Conservation (phyloP, 305 asterid genomes). For the Rubia peregrina region DNA sequence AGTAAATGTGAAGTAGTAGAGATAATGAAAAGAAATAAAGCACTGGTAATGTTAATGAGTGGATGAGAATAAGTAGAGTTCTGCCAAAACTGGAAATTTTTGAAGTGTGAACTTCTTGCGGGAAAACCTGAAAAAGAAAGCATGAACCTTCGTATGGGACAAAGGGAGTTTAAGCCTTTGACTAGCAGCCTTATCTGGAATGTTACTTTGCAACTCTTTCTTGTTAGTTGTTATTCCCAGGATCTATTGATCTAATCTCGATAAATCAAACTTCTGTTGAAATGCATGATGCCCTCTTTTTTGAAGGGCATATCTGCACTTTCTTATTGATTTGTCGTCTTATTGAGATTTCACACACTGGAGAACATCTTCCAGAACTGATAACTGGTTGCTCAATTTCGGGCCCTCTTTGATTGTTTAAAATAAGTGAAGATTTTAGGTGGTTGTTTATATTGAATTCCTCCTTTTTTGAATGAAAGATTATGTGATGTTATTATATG, state of each 20-base stretch:
- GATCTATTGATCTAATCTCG: background rate
- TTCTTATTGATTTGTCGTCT: background rate
- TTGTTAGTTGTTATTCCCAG: background rate
- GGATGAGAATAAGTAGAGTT: no score
- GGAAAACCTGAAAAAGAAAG: background rate
- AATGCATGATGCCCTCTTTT: background rate
- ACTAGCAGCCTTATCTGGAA: background rate
- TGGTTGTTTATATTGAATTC: background rate
- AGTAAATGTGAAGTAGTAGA: background rate
- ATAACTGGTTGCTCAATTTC: no score
- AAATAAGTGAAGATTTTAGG: background rate
- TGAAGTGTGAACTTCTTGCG: background rate
- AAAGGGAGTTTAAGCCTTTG: background rate
- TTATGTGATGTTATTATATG: conserved; percentile 1
- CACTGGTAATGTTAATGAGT: background rate
- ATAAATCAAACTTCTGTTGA: background rate
- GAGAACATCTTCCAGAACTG: background rate
- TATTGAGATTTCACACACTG: no score
- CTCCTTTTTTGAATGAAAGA: background rate
- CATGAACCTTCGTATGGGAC: background rate
- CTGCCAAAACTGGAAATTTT: no score
- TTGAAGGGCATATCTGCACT: background rate
- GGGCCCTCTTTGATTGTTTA: background rate
- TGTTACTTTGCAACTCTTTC: background rate
- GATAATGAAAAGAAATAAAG: background rate